Conservation (phyloP, 768 basidiomycete species). For the Omphalotus guepiniiformis region DNA sequence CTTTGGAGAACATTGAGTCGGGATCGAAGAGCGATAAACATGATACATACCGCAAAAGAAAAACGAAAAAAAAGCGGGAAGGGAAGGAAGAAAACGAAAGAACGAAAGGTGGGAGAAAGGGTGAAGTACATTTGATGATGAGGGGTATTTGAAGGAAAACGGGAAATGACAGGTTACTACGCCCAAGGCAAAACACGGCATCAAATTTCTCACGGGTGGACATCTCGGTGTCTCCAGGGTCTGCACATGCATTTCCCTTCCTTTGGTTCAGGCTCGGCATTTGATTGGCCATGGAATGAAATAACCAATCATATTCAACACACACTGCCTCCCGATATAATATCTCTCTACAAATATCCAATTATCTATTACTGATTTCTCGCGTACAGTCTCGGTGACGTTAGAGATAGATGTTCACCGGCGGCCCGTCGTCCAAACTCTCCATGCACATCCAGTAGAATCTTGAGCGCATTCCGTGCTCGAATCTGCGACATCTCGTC, state of each 20-base stretch:
- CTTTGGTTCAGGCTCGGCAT: slow-evolving; percentile 8
- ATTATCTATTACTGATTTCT: slow-evolving; percentile 8
- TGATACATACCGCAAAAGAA: slow-evolving; percentile 39
- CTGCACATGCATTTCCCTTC: slow-evolving; percentile 11
- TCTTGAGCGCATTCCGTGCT: slow-evolving; percentile 93
- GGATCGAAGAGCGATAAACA: background rate
- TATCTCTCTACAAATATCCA: background rate
- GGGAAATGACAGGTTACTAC: slow-evolving; percentile 20
- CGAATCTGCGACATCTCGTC: slow-evolving; percentile 87
- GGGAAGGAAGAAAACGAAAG: slow-evolving; percentile 34
- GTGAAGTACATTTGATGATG: slow-evolving; percentile 5
- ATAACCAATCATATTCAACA: slow-evolving; percentile 8
- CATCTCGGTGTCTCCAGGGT: slow-evolving; percentile 19
- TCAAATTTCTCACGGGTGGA: slow-evolving; percentile 14
- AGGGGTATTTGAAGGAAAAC: slow-evolving; percentile 35
- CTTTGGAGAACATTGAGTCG: slow-evolving; percentile 16
- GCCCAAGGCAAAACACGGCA: slow-evolving; percentile 9
- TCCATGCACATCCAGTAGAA: slow-evolving; percentile 85
- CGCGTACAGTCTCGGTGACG: slow-evolving; percentile 24
- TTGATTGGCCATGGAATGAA: slow-evolving; percentile 10
- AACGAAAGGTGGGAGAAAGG: slow-evolving; percentile 17
- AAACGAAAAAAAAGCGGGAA: slow-evolving; percentile 33
- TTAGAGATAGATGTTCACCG: slow-evolving; percentile 34
- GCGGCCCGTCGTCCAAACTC: slow-evolving; percentile 70
- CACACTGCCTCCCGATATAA: slow-evolving; percentile 2